Evolutionary conservation across 768 basidiomycete species (phyloP), one percentile per base, ranked within the genome.

Genomic region (Amanita molliuscula): DNA sequence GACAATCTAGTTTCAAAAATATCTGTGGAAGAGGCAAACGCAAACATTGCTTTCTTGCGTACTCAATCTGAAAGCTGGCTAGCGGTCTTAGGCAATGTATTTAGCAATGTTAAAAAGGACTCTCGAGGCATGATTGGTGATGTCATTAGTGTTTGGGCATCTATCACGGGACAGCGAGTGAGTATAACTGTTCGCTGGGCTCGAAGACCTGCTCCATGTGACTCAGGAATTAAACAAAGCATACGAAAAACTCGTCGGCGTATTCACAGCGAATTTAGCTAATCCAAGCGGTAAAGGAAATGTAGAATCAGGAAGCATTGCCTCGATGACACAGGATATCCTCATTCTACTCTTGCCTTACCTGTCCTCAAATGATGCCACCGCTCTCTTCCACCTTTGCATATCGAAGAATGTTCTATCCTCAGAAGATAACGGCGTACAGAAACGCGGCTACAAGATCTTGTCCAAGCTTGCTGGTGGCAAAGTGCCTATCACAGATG

Each of bases 81-180:
- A 29, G 84, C 91, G 0, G 92, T 98, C 4, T 72, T 96, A 40
- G 93, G 98, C 73, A 99, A 99, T 62, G 84, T 99, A n/a, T 98
- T 95, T 66, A 78, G 86, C 51, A 89, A 78, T 53, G 80, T 88
- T 28, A 78, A 76, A n/a, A 74, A 80, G 44, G 92, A 96, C 54
- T 72, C 67, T 28, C 72, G 87, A 46, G 80, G 81, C 6, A 73
- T 81, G 67, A 81, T 97, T 13, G 90, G 93, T 16, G 91, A 93
- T 48, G 90, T 90, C 38, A 88, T 98, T 58, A 78, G 74, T 11
- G 74, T 76, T n/a, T 99, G 94, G 90, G 74, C 85, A 31, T 76
- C 76, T 5, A 84, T 98, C 53, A 84, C 92, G 29, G 79, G 77
- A 18, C 75, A 83, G 50, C 63, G 78, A 70, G 88, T 88, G 50